Base-by-base conservation (phyloP, 2,329 filamentous ascomycete species). In the Aspergillus arachidicola region DNA sequence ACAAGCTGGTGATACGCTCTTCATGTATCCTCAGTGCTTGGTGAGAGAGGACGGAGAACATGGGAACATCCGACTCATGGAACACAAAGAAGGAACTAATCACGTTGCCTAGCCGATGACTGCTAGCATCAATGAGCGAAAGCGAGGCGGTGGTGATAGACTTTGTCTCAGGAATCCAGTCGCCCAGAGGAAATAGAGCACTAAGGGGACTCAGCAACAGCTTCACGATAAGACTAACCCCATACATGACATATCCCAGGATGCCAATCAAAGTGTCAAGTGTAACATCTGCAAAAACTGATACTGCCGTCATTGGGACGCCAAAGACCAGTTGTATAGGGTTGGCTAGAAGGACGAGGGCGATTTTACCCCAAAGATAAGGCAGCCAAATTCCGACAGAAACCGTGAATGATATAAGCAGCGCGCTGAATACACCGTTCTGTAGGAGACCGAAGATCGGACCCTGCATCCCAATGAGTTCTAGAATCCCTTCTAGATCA, bases 381-480 rank as follows among this genome's bases (percentile, higher is more conserved):
- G 95, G 95, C 58, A 97, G 80, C 81, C 95, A 97, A 51, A 98
- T 88, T 58, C 93, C 94, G 63, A 91, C 82, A 58, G 93, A 90
- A 48, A 99, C 88, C 16, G 94, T 96, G 58, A 94, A 87, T 1
- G 92, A 91, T 16, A 99, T 93, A 32, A 99, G 84, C 53, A 98
- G 90, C 9, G 91, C 90, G 75, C 94, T 97, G 78, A 99, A 99
- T 19, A 97, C 89, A 60, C 92, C 93, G 69, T 99, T 99, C 73
- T 99, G 95, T 69, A 98, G 88, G 6, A 99, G 85, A 3, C 93
- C 93, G 16, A 91, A 90, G 3, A 99, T 84, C 0, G 95, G 95
- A 0, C 95, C 95, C 72, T 96, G 92, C 91, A 99, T 96, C 43
- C 95, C 95, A 63, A 99, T 91, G 19, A 99, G 86, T 76, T 99